Evolutionary conservation across 495 filamentous ascomycete genomes (phyloP).

Genomic region (Aspergillus avenaceus): DNA sequence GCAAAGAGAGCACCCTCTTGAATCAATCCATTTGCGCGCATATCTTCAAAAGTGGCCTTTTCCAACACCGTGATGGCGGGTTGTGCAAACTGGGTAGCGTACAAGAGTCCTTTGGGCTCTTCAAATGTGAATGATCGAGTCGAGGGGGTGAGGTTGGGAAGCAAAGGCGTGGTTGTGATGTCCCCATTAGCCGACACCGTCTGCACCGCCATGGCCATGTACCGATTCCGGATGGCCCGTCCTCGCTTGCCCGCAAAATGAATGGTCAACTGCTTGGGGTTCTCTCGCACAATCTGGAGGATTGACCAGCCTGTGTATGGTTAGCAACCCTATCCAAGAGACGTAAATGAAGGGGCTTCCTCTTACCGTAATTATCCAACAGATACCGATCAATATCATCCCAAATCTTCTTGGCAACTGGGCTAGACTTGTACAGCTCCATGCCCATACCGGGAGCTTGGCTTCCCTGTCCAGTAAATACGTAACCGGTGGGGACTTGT

Average conservation of each 20-base stretch:
- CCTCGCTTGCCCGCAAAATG: conserved; percentile 96
- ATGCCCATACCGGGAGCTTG: conserved; percentile 99
- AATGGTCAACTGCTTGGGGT: conserved; percentile 97
- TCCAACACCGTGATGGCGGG: conserved; percentile 98
- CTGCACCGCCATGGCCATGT: conserved; percentile 99
- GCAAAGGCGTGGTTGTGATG: conserved; percentile 86
- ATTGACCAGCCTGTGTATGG: too few relatives aligned
- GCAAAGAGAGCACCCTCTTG: conserved; percentile 95
- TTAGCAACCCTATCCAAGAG: too few relatives aligned
- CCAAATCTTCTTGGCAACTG: conserved; percentile 96
- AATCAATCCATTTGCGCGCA: conserved; percentile 94
- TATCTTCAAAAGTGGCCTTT: conserved; percentile 98
- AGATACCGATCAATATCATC: conserved; percentile 97
- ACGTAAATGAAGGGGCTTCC: too few relatives aligned
- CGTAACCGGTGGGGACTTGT: conserved; percentile 94
- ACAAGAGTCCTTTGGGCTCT: conserved; percentile 95
- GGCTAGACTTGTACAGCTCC: conserved; percentile 91
- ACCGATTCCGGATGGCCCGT: conserved; percentile 96
- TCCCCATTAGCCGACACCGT: conserved; percentile 84
- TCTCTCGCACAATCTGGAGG: conserved; percentile 98
- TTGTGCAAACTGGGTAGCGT: conserved; percentile 97
- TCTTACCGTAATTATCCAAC: conserved; percentile 96
- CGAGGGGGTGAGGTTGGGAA: conserved; percentile 96
- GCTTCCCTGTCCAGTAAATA: conserved; percentile 96
- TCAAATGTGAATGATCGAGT: too few relatives aligned